Conservation (phyloP, 148 eudicot genomes). For the Heliosperma pusillum region DNA sequence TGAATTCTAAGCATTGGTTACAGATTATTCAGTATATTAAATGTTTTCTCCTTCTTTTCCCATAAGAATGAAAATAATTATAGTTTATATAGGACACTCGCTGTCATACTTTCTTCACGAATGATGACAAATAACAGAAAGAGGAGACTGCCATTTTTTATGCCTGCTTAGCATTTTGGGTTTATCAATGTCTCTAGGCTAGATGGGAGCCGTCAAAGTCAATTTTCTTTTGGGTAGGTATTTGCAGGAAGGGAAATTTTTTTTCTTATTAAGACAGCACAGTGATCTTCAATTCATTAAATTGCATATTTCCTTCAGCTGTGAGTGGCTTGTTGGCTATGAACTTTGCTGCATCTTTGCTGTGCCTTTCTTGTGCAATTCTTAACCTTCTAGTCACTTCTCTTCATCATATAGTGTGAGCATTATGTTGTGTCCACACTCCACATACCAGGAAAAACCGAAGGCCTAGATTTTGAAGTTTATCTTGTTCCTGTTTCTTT, state of each 20-base stretch:
- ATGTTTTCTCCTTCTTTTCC: background rate
- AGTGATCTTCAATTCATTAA: background rate
- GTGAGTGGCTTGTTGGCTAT: background rate
- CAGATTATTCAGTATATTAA: background rate
- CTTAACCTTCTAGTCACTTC: background rate
- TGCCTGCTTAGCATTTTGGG: background rate
- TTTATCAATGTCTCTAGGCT: background rate
- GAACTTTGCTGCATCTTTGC: background rate
- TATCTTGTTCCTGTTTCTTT: constrained; percentile 1
- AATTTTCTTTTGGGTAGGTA: background rate
- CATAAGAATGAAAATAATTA: background rate
- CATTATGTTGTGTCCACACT: background rate
- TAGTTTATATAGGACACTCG: background rate
- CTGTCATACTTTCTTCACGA: background rate
- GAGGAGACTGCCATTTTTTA: constrained; percentile 3
- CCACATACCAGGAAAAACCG: background rate
- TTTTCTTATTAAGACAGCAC: background rate
- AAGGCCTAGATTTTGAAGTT: background rate
- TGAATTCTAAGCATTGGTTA: background rate
- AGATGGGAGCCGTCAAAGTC: background rate
- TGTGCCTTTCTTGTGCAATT: background rate
- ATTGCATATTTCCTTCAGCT: background rate
- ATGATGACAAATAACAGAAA: background rate
- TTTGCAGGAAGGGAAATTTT: background rate
- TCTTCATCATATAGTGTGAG: background rate